Percentiles rank a stretch among this genome's conserved stretches.
These are phyloP conservation scores for Neocatenulostroma microsporum DNA, from an alignment of 2,329 filamentous ascomycete genomes.

Conservation along the genomic window DNA sequence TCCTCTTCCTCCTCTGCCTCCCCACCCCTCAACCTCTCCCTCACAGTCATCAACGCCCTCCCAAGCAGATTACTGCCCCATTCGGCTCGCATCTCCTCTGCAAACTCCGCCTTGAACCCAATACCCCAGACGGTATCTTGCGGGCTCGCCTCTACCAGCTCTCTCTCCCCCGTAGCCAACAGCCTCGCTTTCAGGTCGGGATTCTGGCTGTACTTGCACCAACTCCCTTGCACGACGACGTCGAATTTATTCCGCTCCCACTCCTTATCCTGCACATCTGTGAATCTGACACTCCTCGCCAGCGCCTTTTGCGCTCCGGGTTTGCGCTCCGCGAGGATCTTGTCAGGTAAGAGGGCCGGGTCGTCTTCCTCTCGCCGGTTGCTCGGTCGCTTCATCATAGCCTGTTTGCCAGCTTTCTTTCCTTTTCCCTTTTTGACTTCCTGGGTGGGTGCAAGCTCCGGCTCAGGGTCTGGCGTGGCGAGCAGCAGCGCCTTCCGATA, in stretches of 20 bases:
- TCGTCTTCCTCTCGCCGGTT: neutral
- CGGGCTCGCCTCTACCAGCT: slow-evolving; percentile 12
- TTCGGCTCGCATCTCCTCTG: slow-evolving; percentile 6
- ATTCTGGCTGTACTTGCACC: slow-evolving; percentile 11
- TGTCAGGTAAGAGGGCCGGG: neutral
- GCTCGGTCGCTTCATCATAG: neutral
- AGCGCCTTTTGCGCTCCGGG: slow-evolving; percentile 1
- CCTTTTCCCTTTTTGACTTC: too few relatives aligned
- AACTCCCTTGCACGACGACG: slow-evolving; percentile 11
- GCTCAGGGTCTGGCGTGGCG: neutral
- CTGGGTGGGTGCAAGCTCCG: too few relatives aligned
- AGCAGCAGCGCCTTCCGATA: slow-evolving; percentile 12
- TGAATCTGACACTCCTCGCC: neutral
- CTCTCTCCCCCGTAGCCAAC: slow-evolving; percentile 10
- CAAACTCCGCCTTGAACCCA: slow-evolving; percentile 25
- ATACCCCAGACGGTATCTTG: slow-evolving; percentile 16
- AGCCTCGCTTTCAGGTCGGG: slow-evolving; percentile 8
- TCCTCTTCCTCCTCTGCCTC: slow-evolving; percentile 9
- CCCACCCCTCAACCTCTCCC: slow-evolving; percentile 44
- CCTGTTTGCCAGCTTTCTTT: too few relatives aligned
- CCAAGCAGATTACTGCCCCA: slow-evolving; percentile 62
- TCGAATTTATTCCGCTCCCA: slow-evolving; percentile 32
- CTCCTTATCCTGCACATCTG: neutral
- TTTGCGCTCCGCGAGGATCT: neutral
- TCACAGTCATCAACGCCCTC: slow-evolving; percentile 52